phyloP scores from a whole-genome alignment of 305 asterid genomes.

The Fraxinus platypoda region DNA sequence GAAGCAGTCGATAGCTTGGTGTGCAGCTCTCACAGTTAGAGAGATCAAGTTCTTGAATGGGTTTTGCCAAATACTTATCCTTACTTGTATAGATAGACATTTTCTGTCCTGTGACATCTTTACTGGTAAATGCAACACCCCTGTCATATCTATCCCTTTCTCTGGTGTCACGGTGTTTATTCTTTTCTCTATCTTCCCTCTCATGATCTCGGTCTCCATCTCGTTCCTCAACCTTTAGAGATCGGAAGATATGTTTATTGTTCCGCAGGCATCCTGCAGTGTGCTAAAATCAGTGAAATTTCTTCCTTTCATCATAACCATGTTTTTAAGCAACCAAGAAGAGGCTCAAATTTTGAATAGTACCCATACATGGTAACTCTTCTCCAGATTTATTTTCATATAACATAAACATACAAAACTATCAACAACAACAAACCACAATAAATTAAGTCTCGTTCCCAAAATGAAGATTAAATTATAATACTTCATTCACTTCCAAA shows the following conservation, averaged over 20 bases:
- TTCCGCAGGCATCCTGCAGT: conserved; percentile 68
- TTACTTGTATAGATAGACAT: conserved; percentile 54
- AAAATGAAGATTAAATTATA: conserved; percentile 5
- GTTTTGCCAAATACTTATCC: conserved; percentile 72
- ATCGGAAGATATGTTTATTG: conserved; percentile 47
- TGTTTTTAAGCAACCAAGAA: conserved; percentile 18
- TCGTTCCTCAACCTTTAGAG: conserved; percentile 52
- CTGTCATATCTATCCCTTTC: conserved; percentile 69
- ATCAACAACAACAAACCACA: conserved; percentile 26
- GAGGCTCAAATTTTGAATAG: conserved; percentile 3
- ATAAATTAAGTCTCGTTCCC: conserved; percentile 12
- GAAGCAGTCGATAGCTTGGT: conserved; percentile 97
- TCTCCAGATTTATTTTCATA: background rate
- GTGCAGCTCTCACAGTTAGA: conserved; percentile 87
- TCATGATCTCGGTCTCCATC: conserved; percentile 59
- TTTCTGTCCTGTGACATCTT: conserved; percentile 66
- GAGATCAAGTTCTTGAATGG: conserved; percentile 98
- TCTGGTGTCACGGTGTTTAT: conserved; percentile 50
- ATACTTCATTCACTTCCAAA: background rate
- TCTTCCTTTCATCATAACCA: conserved; percentile 9
- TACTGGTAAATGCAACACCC: conserved; percentile 49
- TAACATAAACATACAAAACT: conserved; percentile 10
- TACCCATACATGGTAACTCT: background rate
- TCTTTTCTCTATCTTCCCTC: conserved; percentile 60
- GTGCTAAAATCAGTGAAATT: conserved; percentile 19